Evolutionary conservation across 768 basidiomycete genomes (phyloP).

Genomic region (Boletus reticuloceps): DNA sequence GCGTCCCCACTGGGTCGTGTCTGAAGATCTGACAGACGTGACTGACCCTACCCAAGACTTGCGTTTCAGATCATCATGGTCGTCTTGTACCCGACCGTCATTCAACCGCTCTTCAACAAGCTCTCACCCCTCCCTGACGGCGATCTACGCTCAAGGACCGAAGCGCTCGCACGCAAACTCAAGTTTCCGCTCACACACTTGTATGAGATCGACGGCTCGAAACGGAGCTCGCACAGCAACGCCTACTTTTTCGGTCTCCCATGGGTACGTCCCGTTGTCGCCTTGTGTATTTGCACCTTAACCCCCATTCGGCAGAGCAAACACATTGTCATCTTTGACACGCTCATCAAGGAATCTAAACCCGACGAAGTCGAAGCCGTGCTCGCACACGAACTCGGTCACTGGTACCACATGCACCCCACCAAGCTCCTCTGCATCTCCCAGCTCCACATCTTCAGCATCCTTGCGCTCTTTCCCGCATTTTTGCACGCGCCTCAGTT

Average conservation of each 20-base stretch:
- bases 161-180: conserved; percentile 72
- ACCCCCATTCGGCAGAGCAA: conserved; percentile 54
- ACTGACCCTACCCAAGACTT: conserved; percentile 45
- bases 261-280: conserved; percentile 55
- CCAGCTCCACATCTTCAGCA: conserved; percentile 84
- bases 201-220: conserved; percentile 97
- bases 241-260: conserved; percentile 99
- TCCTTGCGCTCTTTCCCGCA: conserved; percentile 85
- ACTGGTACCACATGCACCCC: conserved; percentile 93
- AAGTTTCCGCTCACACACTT: conserved; percentile 93
- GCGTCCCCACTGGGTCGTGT: background rate
- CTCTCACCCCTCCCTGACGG: conserved; percentile 81
- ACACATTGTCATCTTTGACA: conserved; percentile 97
- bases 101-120: conserved; percentile 98
- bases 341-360: conserved; percentile 87
- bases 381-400: conserved; percentile 95
- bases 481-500: conserved; percentile 81
- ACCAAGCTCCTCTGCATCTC: conserved; percentile 84
- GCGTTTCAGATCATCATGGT: conserved; percentile 83
- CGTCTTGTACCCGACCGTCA: conserved; percentile 77
- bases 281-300: too few relatives aligned
- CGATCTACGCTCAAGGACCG: conserved; percentile 75
- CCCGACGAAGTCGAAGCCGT: conserved; percentile 96
- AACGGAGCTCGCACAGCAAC: conserved; percentile 92
- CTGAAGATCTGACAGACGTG: too few relatives aligned